Conservation (phyloP, 2,329 filamentous ascomycete genomes). For the Aspergillus sp. region DNA sequence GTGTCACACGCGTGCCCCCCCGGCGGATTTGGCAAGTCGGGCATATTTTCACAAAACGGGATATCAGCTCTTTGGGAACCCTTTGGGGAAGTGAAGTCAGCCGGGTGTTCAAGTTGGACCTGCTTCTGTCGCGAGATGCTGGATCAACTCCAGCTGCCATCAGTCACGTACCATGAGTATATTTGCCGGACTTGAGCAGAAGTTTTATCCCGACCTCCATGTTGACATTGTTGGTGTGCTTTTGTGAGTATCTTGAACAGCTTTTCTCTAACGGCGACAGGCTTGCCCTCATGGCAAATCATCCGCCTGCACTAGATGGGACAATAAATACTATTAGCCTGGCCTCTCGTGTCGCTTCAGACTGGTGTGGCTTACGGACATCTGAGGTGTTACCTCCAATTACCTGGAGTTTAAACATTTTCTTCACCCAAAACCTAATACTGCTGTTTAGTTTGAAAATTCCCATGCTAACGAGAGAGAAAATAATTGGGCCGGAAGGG, state of each 20-base stretch:
- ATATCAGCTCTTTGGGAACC: constrained; percentile 54
- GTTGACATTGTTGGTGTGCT: constrained; percentile 52
- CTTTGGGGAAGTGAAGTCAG: constrained; percentile 24
- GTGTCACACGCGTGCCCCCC: constrained; percentile 42
- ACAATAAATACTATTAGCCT: constrained; percentile 4
- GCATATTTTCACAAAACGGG: constrained; percentile 52
- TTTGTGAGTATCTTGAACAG: constrained; percentile 52
- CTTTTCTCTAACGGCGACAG: constrained; percentile 54
- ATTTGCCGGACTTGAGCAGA: constrained; percentile 51
- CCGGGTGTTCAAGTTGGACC: background rate
- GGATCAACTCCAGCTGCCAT: background rate
- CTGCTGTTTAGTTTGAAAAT: background rate
- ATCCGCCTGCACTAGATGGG: constrained; percentile 37
- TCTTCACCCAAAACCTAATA: constrained; percentile 53
- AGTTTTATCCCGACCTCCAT: constrained; percentile 54
- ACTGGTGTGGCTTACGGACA: constrained; percentile 29
- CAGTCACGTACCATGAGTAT: constrained; percentile 49
- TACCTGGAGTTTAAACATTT: constrained; percentile 51
- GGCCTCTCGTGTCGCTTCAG: background rate
- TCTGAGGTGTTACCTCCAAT: constrained; percentile 38
- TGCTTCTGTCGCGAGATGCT: background rate
- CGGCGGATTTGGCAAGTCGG: constrained; percentile 51
- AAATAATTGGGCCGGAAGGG: background rate
- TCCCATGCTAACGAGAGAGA: background rate
- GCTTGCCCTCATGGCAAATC: constrained; percentile 53